phyloP scores from a whole-genome alignment of 805 yeast species.

The Kregervanrija pseudodelftensis region DNA sequence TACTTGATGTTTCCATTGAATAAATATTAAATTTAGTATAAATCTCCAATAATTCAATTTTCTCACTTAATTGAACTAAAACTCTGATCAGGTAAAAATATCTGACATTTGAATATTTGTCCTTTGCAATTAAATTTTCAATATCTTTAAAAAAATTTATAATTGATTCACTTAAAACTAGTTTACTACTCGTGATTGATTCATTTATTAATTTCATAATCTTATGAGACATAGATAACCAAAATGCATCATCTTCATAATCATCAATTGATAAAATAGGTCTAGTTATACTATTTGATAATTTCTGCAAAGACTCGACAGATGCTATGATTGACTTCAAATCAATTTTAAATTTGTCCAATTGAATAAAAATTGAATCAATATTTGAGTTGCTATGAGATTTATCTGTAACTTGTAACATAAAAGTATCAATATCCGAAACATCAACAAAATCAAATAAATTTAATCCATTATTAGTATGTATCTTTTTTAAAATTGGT shows the following conservation, averaged over 20 bases:
- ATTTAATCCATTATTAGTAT: slow-evolving; percentile 13
- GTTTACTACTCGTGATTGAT: slow-evolving; percentile 11
- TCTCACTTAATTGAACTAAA: slow-evolving; percentile 18
- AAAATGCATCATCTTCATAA: slow-evolving; percentile 26
- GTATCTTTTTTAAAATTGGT: slow-evolving; percentile 3
- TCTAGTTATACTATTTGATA: slow-evolving; percentile 16
- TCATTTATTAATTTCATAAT: slow-evolving; percentile 12
- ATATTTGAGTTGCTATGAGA: slow-evolving; percentile 12
- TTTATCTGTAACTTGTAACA: slow-evolving; percentile 9
- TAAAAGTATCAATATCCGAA: slow-evolving; percentile 14
- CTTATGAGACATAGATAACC: slow-evolving; percentile 15
- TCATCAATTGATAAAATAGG: slow-evolving; percentile 32
- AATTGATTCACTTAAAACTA: slow-evolving; percentile 13
- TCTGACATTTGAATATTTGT: slow-evolving; percentile 9
- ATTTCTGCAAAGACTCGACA: slow-evolving; percentile 14
- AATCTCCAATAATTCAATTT: slow-evolving; percentile 13
- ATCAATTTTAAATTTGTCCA: slow-evolving; percentile 11
- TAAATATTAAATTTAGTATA: slow-evolving; percentile 5
- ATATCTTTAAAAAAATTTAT: slow-evolving; percentile 12
- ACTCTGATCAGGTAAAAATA: slow-evolving; percentile 21
- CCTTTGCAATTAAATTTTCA: slow-evolving; percentile 1
- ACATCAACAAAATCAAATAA: slow-evolving; percentile 18
- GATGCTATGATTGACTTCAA: slow-evolving; percentile 15
- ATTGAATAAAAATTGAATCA: slow-evolving; percentile 1
- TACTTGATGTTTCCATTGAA: neutral